phyloP scores from a whole-genome alignment of 2,329 filamentous ascomycete species.

The Phoma sp. region DNA sequence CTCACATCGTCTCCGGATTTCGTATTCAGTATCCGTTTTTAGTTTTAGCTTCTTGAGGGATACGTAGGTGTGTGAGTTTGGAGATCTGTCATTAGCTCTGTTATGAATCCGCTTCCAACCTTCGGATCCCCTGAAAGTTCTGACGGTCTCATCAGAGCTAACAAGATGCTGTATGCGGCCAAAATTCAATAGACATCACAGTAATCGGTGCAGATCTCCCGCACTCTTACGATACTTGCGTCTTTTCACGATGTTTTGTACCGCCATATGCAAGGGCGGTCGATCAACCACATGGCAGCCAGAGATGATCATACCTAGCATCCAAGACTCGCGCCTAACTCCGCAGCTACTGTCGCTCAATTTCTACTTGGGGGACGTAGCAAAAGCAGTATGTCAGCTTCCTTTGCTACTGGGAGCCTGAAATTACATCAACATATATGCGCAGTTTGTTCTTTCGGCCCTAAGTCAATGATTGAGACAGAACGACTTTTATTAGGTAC shows the following conservation, averaged over 20 bases:
- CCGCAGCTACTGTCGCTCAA: neutral
- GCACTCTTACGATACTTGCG: conserved; percentile 3
- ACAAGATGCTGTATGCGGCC: too few relatives aligned
- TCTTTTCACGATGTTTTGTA: neutral
- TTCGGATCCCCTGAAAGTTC: too few relatives aligned
- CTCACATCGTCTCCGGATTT: too few relatives aligned
- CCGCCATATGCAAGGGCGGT: conserved; percentile 9
- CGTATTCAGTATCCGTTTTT: too few relatives aligned
- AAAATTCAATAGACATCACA: too few relatives aligned
- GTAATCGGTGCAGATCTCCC: conserved; percentile 22
- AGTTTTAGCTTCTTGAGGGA: too few relatives aligned
- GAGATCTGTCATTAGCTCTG: too few relatives aligned
- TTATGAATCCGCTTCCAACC: too few relatives aligned
- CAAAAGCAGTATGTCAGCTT: neutral
- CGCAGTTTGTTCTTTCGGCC: neutral
- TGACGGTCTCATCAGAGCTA: too few relatives aligned
- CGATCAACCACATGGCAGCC: conserved; percentile 11
- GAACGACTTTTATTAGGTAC: conserved; percentile 28
- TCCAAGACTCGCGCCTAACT: neutral
- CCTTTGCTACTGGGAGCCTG: too few relatives aligned
- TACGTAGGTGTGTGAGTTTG: too few relatives aligned
- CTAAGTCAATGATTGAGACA: neutral
- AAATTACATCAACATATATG: neutral
- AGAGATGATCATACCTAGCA: neutral
- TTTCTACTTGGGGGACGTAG: neutral